Conservation (phyloP, 2,329 filamentous ascomycete species). For the Claviceps fusiformis region DNA sequence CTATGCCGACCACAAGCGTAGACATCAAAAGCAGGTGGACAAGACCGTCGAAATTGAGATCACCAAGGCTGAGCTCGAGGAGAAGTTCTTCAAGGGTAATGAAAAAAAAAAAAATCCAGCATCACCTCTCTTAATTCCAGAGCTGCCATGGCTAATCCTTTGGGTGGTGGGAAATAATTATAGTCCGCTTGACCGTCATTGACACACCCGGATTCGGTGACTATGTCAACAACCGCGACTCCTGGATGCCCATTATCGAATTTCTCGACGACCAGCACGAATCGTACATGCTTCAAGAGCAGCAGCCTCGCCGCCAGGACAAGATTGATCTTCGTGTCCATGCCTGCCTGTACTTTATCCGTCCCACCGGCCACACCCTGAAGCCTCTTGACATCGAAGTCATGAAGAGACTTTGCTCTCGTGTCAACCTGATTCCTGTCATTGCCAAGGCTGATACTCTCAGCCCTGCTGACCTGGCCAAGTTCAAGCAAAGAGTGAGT, state of each 20-base stretch:
- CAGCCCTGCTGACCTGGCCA: constrained; percentile 78
- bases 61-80: constrained; percentile 97
- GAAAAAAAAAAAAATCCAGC: not conserved
- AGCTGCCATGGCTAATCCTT: not conserved
- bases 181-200: constrained; percentile 95
- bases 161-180: constrained; percentile 1
- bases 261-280: constrained; percentile 99
- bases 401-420: constrained; percentile 97
- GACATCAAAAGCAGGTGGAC: constrained; percentile 98
- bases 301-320: constrained; percentile 92
- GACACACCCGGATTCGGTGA: constrained; percentile 98
- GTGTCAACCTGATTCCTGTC: constrained; percentile 96
- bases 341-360: constrained; percentile 97
- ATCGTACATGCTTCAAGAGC: constrained; percentile 99
- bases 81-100: constrained; percentile 99
- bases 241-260: constrained; percentile 99
- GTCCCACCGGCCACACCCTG: constrained; percentile 92
- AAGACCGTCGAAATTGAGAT: constrained; percentile 99
- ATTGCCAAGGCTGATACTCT: constrained; percentile 98
- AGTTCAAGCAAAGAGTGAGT: constrained; percentile 88
- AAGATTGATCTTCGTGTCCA: constrained; percentile 99
- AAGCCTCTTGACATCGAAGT: constrained; percentile 99
- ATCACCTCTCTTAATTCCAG: not conserved
- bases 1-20: constrained; percentile 98
- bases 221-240: constrained; percentile 99